Evolutionary conservation across 208 protist species (phyloP), one percentile per base, ranked within the genome.

Genomic region (Leishmania braziliensis): DNA sequence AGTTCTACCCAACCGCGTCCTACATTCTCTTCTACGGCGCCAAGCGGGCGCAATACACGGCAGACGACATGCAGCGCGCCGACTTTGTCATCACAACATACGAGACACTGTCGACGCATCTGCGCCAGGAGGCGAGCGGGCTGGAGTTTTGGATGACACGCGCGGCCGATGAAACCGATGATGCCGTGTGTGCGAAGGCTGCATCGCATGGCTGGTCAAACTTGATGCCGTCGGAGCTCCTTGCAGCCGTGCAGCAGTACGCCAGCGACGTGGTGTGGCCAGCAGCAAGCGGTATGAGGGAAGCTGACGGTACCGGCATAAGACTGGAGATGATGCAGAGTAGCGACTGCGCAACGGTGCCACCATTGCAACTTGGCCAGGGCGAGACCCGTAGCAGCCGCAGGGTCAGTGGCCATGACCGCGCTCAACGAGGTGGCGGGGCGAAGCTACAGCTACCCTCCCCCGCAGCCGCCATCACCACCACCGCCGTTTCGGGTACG

Each of bases 11-110:
- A 8, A 60, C 50, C 36, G 85, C 87, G 9, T 81, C 69, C 18
- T 92, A 89, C 81, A 83, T 94, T 29, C 72, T 94, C 48, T 92
- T 88, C 86, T 86, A 94, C 81, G 88, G 88, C 3, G 46, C 74
- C 26, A 87, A 86, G 69, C 88, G 87, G 4, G 56, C 70, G 16
- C 79, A 80, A 46, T 92, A 90, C 81, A 89, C 87, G 43, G 79
- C 77, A 43, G 79, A 78, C 5, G 85, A 94, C 74, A 72, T 92
- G 54, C 62, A 53, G 23, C 46, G 69, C 0, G 88, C 86, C 2
- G 90, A 94, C 78, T 90, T 94, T 73, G 87, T 94, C 66, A 75
- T 94, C 78, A 92, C 90, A 16, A 92, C 88, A n/a, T 94, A 92
- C 83, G 90, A 94, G 69, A 94, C 90, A 6, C 70, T 94, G 74